Evolutionary conservation across 2,329 filamentous ascomycete species (phyloP), one percentile per base, ranked within the genome.

Genomic region (Neofusicoccum ribis): DNA sequence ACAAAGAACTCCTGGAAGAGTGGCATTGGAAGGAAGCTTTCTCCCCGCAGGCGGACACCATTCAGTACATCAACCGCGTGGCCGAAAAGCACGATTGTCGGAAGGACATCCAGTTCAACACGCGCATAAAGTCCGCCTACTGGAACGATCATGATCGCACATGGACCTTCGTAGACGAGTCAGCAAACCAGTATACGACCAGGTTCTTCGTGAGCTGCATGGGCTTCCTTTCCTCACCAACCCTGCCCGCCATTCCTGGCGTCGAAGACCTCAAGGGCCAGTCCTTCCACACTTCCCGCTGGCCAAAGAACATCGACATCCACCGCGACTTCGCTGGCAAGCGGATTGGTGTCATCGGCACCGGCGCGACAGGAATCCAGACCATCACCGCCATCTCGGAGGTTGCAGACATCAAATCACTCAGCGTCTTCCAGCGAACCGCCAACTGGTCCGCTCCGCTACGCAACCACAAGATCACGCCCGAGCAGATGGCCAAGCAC

Each of bases 401-500:
- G 46, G 50, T 50, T 7, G 15, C 11, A 39, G 51, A 50, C 39
- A 36, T 69, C 31, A 37, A 63, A 20, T 65, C 66, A 8, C 37
- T 31, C 44, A 36, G 27, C 49, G 66, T 69, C n/a, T 69, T 69
- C 49, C 68, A 69, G 59, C 51, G 68, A 20, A 69, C 66, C 7
- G 59, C 68, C 41, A 69, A 68, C 39, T 70, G 68, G 68, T 69
- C 68, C n/a, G 68, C 68, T 8, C 69, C 69, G 7, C 65, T 70
- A 6, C 68, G 68, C 9, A 71, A 71, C 52, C 7, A 8, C 9
- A 12, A 17, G 17, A 67, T 70, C 31, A 43, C 65, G 63, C 11
- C 71, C 74, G 62, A 79, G 78, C 65, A 73, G 63, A 66, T 79
- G 80, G 64, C 69, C 39, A 65, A 63, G 41, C 68, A 70, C 63